Percentiles rank a stretch among this genome's conserved stretches.
Conservation (phyloP, 2,329 filamentous ascomycete species). For the Thermothelomyces thermophilus region DNA sequence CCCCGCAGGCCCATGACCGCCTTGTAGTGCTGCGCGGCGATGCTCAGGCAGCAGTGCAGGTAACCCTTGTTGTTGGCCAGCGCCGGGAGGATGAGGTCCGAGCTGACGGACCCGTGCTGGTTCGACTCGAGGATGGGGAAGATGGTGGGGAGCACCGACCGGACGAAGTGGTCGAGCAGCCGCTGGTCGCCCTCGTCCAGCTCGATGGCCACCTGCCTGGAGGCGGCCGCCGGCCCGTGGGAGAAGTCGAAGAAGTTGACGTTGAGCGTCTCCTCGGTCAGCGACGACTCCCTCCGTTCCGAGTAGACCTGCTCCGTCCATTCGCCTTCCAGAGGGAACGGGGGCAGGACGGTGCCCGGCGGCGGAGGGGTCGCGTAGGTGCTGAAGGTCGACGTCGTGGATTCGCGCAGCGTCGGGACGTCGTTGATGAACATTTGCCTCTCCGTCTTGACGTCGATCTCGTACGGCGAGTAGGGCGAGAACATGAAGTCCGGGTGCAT, state of each 20-base stretch:
- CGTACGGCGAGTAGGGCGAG: conserved; percentile 66
- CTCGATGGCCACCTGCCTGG: conserved; percentile 66
- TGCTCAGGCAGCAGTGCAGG: conserved; percentile 90
- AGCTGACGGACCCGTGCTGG: conserved; percentile 73
- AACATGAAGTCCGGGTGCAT: conserved; percentile 57
- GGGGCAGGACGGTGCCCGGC: conserved; percentile 58
- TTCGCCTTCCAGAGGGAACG: conserved; percentile 57
- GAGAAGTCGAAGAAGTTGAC: conserved; percentile 80
- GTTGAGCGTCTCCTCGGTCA: conserved; percentile 59
- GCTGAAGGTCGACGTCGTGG: conserved; percentile 85
- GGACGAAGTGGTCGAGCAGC: conserved; percentile 84
- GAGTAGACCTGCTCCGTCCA: conserved; percentile 66
- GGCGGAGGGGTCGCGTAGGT: conserved; percentile 78
- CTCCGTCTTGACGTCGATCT: conserved; percentile 94
- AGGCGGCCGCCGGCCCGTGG: conserved; percentile 56
- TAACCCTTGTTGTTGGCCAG: conserved; percentile 89
- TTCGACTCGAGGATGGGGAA: conserved; percentile 91
- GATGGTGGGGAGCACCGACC: conserved; percentile 77
- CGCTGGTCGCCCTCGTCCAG: conserved; percentile 83
- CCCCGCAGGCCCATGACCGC: conserved; percentile 58
- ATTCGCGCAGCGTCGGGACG: conserved; percentile 76
- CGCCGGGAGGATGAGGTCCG: conserved; percentile 78
- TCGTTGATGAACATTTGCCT: conserved; percentile 91
- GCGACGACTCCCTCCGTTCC: conserved; percentile 60
- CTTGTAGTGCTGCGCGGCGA: conserved; percentile 88